Conservation (phyloP, 1,284 basidiomycete species). For the Boletus sp. region DNA sequence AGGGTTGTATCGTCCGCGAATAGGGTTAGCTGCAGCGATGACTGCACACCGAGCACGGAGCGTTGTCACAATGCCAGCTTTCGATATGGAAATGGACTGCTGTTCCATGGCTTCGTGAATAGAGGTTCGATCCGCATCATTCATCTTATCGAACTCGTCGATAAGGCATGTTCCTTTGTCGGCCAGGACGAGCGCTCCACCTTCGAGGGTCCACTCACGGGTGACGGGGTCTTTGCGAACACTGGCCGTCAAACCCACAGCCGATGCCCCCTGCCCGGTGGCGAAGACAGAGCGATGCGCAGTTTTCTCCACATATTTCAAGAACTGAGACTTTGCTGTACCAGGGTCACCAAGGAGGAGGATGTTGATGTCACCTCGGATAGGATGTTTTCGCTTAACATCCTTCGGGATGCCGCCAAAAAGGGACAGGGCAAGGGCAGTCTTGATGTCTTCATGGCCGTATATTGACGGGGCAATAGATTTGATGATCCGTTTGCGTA, state of each 20-base stretch:
- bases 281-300: slow-evolving; percentile 98
- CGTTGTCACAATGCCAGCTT: slow-evolving; percentile 97
- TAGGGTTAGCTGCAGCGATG: slow-evolving; percentile 96
- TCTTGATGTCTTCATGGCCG: slow-evolving; percentile 99
- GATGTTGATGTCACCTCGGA: slow-evolving; percentile 97
- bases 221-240: slow-evolving; percentile 98
- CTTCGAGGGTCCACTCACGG: slow-evolving; percentile 98
- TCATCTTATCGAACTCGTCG: slow-evolving; percentile 99
- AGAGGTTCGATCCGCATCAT: slow-evolving; percentile 94
- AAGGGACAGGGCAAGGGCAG: slow-evolving; percentile 91
- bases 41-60: slow-evolving; percentile 97
- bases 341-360: slow-evolving; percentile 96
- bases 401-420: slow-evolving; percentile 96
- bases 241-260: slow-evolving; percentile 97
- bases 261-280: slow-evolving; percentile 96
- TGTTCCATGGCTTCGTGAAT: slow-evolving; percentile 99
- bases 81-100: slow-evolving; percentile 99
- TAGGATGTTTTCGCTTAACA: slow-evolving; percentile 94
- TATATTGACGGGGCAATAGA: slow-evolving; percentile 99
- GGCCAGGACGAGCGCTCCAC: slow-evolving; percentile 94
- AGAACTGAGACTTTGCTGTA: slow-evolving; percentile 98
- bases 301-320: slow-evolving; percentile 99
- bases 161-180: slow-evolving; percentile 99
- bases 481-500: slow-evolving; percentile 96
- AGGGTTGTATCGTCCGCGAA: slow-evolving; percentile 95